Evolutionary conservation across 1,284 basidiomycete species (phyloP).

Genomic region (Moesziomyces parantarcticus): DNA sequence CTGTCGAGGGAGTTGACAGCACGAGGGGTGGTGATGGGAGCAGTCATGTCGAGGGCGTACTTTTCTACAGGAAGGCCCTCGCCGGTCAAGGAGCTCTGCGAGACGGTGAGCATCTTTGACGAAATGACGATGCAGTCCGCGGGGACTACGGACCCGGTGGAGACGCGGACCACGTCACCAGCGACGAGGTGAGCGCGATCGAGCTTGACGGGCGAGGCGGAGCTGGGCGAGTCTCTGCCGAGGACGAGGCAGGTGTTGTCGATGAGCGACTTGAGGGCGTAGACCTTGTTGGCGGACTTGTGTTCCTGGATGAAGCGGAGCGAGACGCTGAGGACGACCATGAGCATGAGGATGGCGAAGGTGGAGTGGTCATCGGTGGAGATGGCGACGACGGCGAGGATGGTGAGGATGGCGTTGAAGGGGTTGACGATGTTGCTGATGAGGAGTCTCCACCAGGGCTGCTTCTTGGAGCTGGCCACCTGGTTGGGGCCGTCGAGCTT

Average conservation of each 20-base stretch:
- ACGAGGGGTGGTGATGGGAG: neutral
- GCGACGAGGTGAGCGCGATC: slow-evolving; percentile 5
- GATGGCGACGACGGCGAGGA: slow-evolving; percentile 11
- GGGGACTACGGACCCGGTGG: slow-evolving; percentile 7
- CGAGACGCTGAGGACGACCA: slow-evolving; percentile 7
- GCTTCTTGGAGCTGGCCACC: slow-evolving; percentile 8
- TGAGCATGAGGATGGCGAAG: slow-evolving; percentile 13
- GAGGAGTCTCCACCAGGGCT: slow-evolving; percentile 10
- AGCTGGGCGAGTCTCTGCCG: neutral
- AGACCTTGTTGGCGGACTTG: slow-evolving; percentile 12
- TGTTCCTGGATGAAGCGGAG: slow-evolving; percentile 10
- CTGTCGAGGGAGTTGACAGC: neutral
- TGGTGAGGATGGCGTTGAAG: slow-evolving; percentile 11
- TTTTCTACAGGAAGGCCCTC: slow-evolving; percentile 9
- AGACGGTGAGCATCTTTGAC: slow-evolving; percentile 10
- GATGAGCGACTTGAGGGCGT: slow-evolving; percentile 10
- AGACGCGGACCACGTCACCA: slow-evolving; percentile 7
- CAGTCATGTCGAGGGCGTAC: neutral
- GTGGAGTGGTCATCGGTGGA: slow-evolving; percentile 12
- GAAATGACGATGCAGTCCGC: slow-evolving; percentile 10
- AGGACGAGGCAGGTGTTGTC: slow-evolving; percentile 10
- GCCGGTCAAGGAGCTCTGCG: slow-evolving; percentile 9
- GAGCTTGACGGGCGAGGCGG: neutral
- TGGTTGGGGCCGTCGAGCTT: slow-evolving; percentile 10
- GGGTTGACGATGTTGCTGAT: slow-evolving; percentile 15